Conservation (phyloP, 352 stramenopile species). For the Phytophthora brassicae region DNA sequence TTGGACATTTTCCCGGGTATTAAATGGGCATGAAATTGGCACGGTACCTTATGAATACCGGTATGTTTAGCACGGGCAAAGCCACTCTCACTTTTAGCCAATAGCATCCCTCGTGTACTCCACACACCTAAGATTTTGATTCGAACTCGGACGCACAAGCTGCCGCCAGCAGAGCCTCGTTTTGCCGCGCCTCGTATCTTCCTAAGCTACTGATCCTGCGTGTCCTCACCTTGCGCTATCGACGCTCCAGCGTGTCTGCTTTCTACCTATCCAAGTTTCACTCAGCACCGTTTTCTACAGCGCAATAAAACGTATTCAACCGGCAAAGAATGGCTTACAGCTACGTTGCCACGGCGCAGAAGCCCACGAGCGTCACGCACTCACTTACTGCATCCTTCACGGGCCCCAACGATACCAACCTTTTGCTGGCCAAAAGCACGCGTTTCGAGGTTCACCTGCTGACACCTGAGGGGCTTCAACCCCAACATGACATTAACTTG, state of each 20-base stretch:
- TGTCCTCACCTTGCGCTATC: not conserved
- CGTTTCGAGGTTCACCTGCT: slow-evolving; percentile 90
- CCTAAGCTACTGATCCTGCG: not conserved
- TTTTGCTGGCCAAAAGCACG: slow-evolving; percentile 89
- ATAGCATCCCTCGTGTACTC: too few relatives aligned
- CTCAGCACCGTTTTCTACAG: not conserved
- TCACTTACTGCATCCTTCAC: slow-evolving; percentile 92
- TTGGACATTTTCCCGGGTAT: too few relatives aligned
- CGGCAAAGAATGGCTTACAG: slow-evolving; percentile 69
- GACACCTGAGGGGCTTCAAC: slow-evolving; percentile 83
- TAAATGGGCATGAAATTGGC: too few relatives aligned
- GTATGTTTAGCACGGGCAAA: too few relatives aligned
- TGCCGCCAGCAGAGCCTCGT: not conserved
- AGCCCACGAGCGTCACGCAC: slow-evolving; percentile 92
- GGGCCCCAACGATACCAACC: slow-evolving; percentile 82
- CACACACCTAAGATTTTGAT: slow-evolving; percentile 15
- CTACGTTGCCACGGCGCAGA: slow-evolving; percentile 94
- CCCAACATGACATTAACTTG: slow-evolving; percentile 83
- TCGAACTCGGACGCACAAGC: not conserved
- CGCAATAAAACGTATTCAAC: not conserved
- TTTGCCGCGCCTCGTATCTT: not conserved
- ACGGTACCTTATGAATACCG: too few relatives aligned
- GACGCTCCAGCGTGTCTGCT: slow-evolving; percentile 2
- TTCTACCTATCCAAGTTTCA: slow-evolving; percentile 1
- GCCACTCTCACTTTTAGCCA: not conserved